Evolutionary conservation across 2,329 filamentous ascomycete species (phyloP), one percentile per base, ranked within the genome.

Genomic region (Ceratocystis cubensis): DNA sequence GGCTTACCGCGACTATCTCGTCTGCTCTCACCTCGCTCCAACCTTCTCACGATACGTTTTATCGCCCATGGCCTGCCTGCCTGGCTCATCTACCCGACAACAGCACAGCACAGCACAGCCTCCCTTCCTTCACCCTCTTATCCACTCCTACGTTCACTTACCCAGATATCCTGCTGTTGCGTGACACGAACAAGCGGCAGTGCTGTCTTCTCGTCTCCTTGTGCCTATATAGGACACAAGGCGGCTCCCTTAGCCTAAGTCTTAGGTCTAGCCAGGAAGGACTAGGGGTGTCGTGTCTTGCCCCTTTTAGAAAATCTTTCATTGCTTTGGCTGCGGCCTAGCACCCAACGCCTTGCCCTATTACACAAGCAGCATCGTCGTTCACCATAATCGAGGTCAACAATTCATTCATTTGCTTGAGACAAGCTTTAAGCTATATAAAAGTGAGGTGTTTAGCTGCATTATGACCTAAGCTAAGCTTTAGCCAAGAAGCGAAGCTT

Each of bases 121-220:
- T 65, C 64, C 64, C 64, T 53, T 61, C 64, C 64, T 65, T 45
- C n/a, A 45, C 10, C 13, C 20, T 17, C 20, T 22, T 4, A 30
- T 33, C 15, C 28, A 22, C 13, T 28, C 7, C 46, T 25, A 6
- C 20, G 13, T 53, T 15, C 5, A 5, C 10, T 25, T 33, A 30
- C 46, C 22, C n/a, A 53, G 4, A n/a, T 25, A n/a, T 6, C 3
- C n/a, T 53, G 48, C 48, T 25, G 15, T 22, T n/a, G n/a, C 22
- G 48, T 25, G 22, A 25, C 7, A 53, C 22, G 5, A n/a, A 8
- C 48, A n/a, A n/a, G 48, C 48, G n/a, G 48, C n/a, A 20, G n/a
- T 22, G n/a, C 10, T 41, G 37, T 41, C 37, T 41, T 13, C 10
- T 41, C 37, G 37, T 41, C 37, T 41, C 37, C 37, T 1, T 15